Evolutionary conservation across 306 rosid genomes (phyloP).

Genomic region (Casuarina equisetifolia): DNA sequence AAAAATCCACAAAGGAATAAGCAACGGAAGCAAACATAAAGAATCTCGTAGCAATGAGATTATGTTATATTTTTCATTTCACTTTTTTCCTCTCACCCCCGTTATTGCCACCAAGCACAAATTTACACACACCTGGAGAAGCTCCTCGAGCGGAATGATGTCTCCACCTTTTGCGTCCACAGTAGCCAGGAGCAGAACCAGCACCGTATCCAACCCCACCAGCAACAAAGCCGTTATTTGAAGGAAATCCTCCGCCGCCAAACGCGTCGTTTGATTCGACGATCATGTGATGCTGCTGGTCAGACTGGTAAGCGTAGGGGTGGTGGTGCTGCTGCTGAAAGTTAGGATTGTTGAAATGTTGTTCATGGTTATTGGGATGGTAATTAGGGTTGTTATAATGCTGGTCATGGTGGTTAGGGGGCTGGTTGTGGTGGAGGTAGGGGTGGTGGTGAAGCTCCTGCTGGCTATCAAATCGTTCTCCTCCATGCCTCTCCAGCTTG

Average conservation of each 20-base stretch:
- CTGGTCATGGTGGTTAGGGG: slow-evolving; percentile 28
- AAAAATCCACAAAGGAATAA: not conserved
- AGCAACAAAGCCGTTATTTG: slow-evolving; percentile 6
- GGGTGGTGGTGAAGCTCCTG: slow-evolving; percentile 26
- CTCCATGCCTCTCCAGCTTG: slow-evolving; percentile 40
- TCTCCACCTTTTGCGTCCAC: slow-evolving; percentile 44
- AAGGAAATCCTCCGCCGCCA: slow-evolving; percentile 21
- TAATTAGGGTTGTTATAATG: slow-evolving; percentile 21
- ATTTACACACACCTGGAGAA: slow-evolving; percentile 33
- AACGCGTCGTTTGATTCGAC: slow-evolving; percentile 1
- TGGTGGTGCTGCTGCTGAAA: slow-evolving; percentile 9
- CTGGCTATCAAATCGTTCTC: slow-evolving; percentile 15
- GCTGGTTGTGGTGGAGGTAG: slow-evolving; percentile 21
- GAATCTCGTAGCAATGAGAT: not conserved
- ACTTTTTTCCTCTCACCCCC: not conserved
- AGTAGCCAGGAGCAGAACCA: slow-evolving; percentile 6
- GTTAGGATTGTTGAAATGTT: slow-evolving; percentile 29
- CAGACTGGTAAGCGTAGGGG: slow-evolving; percentile 12
- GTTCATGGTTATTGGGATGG: slow-evolving; percentile 26
- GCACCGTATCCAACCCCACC: not conserved
- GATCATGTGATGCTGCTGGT: slow-evolving; percentile 21
- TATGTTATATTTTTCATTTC: not conserved
- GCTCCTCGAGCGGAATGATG: slow-evolving; percentile 31
- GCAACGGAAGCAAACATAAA: not conserved
- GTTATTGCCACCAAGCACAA: not conserved